Base-by-base conservation (phyloP, 257 asterid species). In the Solanum piurae region DNA sequence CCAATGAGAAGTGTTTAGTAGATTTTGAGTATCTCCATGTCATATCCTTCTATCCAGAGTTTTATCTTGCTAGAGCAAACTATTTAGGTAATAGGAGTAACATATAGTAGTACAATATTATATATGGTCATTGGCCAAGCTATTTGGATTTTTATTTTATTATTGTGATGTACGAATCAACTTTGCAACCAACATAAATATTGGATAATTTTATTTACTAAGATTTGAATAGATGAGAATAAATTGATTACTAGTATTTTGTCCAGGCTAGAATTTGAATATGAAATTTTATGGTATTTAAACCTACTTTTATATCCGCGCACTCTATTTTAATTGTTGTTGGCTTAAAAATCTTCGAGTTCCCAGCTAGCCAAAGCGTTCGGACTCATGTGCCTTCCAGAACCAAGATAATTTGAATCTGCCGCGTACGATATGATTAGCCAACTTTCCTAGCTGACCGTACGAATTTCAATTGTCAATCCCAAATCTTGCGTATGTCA, bases 1-100 rank as follows among this genome's bases (percentile, higher is more conserved):
- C 96, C 98, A 95, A 94, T 94, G 91, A 92, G 84, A 89, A 88
- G 88, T 83, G 84, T 60, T 52, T 23, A 66, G 88, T 89, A 88
- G 95, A 94, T 94, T 93, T 88, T 69, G 88, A 77, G 88, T 21
- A 91, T 90, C 94, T 89, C 92, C 87, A 66, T 52, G 90, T 88
- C 91, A 93, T 92, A 93, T 92, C 95, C 91, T 69, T 88, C 90
- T 92, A 94, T 93, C 95, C 95, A 74, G 16, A 84, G 4, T 34
- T 36, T 64, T 84, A 84, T 84, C 87, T 62, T n/a, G 5, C 86
- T 60, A 4, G 6, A 74, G 52, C 20, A 74, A 36, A 74, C 31
- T 37, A 9, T 36, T 49, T 49, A 13, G 16, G 12, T 74, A 36
- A 18, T 21, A 29, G 29, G 29, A 29, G 29, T 29, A 25, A 44